Evolutionary conservation across 2,329 filamentous ascomycete genomes (phyloP).

Genomic region (Ilyonectria destructans): DNA sequence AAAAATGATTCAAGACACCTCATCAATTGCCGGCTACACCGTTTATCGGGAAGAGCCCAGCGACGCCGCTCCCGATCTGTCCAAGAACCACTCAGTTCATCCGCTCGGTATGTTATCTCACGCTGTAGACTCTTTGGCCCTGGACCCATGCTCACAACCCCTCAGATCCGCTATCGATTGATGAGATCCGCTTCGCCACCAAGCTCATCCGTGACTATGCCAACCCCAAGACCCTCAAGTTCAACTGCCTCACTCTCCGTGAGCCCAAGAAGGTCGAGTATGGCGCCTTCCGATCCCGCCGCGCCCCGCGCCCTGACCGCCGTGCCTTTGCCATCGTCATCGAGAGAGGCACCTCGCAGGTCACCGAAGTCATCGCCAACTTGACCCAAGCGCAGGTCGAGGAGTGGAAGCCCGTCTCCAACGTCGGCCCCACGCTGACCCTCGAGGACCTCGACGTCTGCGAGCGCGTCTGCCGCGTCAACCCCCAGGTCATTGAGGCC

Average conservation of each 20-base stretch:
- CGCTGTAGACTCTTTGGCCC: not conserved
- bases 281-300: constrained; percentile 70
- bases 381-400: constrained; percentile 60
- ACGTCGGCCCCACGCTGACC: constrained; percentile 72
- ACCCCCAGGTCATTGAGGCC: constrained; percentile 83
- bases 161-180: constrained; percentile 68
- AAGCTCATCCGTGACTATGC: constrained; percentile 64
- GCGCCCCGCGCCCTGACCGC: constrained; percentile 65
- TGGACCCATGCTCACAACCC: not conserved
- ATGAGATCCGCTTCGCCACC: constrained; percentile 68
- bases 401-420: constrained; percentile 62
- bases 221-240: constrained; percentile 54
- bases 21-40: constrained; percentile 62
- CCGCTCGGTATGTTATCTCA: constrained; percentile 54
- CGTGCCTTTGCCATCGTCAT: constrained; percentile 67
- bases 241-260: constrained; percentile 78
- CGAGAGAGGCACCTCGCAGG: constrained; percentile 56
- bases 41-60: constrained; percentile 62
- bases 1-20: constrained; percentile 60
- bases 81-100: constrained; percentile 53
- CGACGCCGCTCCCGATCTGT: constrained; percentile 55
- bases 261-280: constrained; percentile 78
- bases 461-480: constrained; percentile 77
- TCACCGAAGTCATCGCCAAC: constrained; percentile 69
- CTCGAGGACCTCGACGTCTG: constrained; percentile 87